Evolutionary conservation across 495 filamentous ascomycete genomes (phyloP), one percentile per base, ranked within the genome.

Genomic region (Neurospora africana): DNA sequence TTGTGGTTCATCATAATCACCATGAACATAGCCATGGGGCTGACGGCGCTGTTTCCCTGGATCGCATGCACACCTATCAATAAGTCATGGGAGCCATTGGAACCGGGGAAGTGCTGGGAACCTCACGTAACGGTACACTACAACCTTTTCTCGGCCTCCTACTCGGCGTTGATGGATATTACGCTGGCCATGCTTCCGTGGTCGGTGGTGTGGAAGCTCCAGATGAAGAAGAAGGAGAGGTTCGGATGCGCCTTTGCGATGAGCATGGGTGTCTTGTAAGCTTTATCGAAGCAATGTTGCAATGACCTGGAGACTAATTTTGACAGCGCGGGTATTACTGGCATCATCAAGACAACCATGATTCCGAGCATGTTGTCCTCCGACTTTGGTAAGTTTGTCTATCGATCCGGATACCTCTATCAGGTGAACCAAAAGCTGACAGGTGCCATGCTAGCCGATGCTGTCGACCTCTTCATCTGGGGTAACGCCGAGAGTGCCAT

Each of bases 21-120:
- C 37, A 77, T 83, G 53, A 84, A 83, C 73, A 44, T 81, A 23
- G 76, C 78, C 69, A 78, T 81, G 68, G 78, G 79, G 27, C 47
- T 82, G n/a, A 82, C 78, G 41, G 80, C 79, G 27, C 75, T 84
- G 5, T 82, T 84, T 58, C 78, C 77, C 9, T 85, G 79, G 75
- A 69, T 83, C 0, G 74, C 76, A 37, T 85, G 83, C 72, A 65
- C 76, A 39, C 82, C 83, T 15, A 73, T 76, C 30, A 43, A 72
- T 13, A 82, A 81, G 68, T 76, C 76, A 13, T 84, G 80, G 79
- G 70, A 81, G n/a, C 39, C 38, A 1, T 35, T 37, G 44, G 69
- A 74, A 21, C 69, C 21, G 0, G 80, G 81, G 0, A 74, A 72
- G 4, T 85, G 83, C 71, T 85, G 82, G 83, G 43, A 73, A 8